These are phyloP conservation scores for Arthrobotrys megalospora DNA, from an alignment of 2,329 filamentous ascomycete species.

Conservation along the genomic window DNA sequence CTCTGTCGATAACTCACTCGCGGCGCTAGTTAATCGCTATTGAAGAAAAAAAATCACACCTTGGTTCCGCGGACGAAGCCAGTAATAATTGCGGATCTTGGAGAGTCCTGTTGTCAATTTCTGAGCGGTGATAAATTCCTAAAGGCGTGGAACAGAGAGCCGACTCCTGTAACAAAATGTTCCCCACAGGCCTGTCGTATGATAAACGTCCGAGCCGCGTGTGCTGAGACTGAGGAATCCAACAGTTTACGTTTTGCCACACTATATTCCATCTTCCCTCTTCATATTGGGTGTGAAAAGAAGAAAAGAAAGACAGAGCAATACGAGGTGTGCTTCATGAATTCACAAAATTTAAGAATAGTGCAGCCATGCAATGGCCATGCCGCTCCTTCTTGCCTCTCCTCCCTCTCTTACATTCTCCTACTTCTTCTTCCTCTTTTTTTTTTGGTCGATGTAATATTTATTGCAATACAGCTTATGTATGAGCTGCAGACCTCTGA, in stretches of 20 bases:
- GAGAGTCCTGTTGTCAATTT: conserved; percentile 1
- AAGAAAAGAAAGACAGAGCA: not conserved
- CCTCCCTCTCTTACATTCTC: not conserved
- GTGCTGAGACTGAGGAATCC: not conserved
- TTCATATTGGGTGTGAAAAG: conserved; percentile 4
- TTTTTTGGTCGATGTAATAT: too few species aligned
- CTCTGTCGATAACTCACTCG: not conserved
- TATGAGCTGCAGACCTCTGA: not conserved
- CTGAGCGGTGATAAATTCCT: conserved; percentile 1
- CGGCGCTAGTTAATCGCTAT: conserved; percentile 38
- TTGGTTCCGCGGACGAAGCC: conserved; percentile 13
- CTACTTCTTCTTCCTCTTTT: not conserved
- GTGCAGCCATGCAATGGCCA: too few species aligned
- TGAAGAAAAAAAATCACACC: not conserved
- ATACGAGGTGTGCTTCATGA: conserved; percentile 35
- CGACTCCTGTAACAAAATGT: not conserved
- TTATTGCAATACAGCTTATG: too few species aligned
- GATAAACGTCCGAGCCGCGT: conserved; percentile 35
- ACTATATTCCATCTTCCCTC: conserved; percentile 28
- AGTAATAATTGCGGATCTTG: conserved; percentile 4
- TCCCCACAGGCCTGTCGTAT: conserved; percentile 14
- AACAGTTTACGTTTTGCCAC: conserved; percentile 31
- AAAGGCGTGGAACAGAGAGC: conserved; percentile 3
- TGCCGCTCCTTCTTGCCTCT: not conserved
- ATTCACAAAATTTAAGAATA: not conserved